Base-by-base conservation (phyloP, 2,329 filamentous ascomycete species). In the Pseudocercospora fijiensis region DNA sequence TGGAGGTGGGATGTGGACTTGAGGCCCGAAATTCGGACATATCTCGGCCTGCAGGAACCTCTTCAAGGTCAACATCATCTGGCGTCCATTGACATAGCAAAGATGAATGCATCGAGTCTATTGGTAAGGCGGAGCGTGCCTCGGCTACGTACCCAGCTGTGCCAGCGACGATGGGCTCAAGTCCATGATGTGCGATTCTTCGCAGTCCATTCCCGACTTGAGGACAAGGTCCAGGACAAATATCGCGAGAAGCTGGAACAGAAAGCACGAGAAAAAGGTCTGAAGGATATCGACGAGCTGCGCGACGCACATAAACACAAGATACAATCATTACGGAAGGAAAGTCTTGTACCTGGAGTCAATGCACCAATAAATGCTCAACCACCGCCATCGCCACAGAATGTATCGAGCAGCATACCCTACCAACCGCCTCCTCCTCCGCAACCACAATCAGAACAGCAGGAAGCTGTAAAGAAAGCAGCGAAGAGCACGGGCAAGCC, bases 161-260 rank as follows among this genome's bases (percentile, higher is more conserved):
- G 71, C 60, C 94, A 97, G 78, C 86, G 89, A 61, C 87, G 93
- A 76, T 96, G 91, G 90, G 94, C 94, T 1, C 91, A 91, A 73
- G 92, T 97, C 28, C 91, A 96, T 77, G 91, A 97, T 78, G 88
- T 96, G 55, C 91, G 93, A 68, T 96, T 94, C 82, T 85, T 96
- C 52, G 90, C 90, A 65, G 95, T 92, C 16, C 90, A 92, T 66
- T 86, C 62, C 83, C 88, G 53, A 83, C 61, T 60, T 18, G 56
- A 61, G 27, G 62, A 84, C 71, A 68, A 67, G 43, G 82, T 97
- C 43, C 76, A 91, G 68, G 92, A 96, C 68, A 96, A 91, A 78
- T 99, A 99, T 81, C 86, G 86, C 71, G 85, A 89, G 62, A 96
- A 96, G 81, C 88, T 99, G 67, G 85, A 90, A 69, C 81, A 84